Conservation (phyloP, 768 basidiomycete genomes). For the Boletus edulis region DNA sequence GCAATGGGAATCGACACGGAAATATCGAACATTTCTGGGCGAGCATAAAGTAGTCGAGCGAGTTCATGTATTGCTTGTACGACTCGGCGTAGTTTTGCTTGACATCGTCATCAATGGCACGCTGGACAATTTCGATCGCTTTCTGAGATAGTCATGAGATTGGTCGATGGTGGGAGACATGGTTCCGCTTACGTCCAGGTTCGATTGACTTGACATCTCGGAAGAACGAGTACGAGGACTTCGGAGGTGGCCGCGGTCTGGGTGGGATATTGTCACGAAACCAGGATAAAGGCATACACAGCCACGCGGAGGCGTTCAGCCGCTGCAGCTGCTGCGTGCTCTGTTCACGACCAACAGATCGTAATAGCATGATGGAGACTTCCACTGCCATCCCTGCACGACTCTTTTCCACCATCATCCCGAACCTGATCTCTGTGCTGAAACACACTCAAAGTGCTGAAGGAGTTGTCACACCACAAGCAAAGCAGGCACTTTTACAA, state of each 20-base stretch:
- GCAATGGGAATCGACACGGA: background rate
- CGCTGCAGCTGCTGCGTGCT: too few species aligned
- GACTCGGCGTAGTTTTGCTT: slow-evolving; percentile 94
- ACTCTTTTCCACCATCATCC: slow-evolving; percentile 54
- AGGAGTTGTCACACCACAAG: slow-evolving; percentile 51
- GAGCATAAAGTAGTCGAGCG: slow-evolving; percentile 98
- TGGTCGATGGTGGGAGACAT: background rate
- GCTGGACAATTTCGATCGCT: slow-evolving; percentile 90
- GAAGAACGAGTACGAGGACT: background rate
- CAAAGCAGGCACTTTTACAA: slow-evolving; percentile 65
- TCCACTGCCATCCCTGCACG: slow-evolving; percentile 35
- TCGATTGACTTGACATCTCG: slow-evolving; percentile 42
- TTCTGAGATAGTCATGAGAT: slow-evolving; percentile 41
- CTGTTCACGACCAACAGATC: background rate
- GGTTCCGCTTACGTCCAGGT: slow-evolving; percentile 43
- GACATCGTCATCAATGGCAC: slow-evolving; percentile 88
- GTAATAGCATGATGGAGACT: slow-evolving; percentile 5
- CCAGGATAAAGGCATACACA: slow-evolving; percentile 5
- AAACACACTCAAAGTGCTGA: slow-evolving; percentile 58
- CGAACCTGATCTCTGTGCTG: slow-evolving; percentile 59
- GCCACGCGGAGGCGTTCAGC: slow-evolving; percentile 8
- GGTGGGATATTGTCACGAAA: background rate
- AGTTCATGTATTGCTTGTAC: slow-evolving; percentile 92
- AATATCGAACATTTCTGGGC: slow-evolving; percentile 75
- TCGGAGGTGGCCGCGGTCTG: background rate